Evolutionary conservation across 1,139 yeast species (phyloP), one percentile per base, ranked within the genome.

Genomic region (Hansenula lynferdii): DNA sequence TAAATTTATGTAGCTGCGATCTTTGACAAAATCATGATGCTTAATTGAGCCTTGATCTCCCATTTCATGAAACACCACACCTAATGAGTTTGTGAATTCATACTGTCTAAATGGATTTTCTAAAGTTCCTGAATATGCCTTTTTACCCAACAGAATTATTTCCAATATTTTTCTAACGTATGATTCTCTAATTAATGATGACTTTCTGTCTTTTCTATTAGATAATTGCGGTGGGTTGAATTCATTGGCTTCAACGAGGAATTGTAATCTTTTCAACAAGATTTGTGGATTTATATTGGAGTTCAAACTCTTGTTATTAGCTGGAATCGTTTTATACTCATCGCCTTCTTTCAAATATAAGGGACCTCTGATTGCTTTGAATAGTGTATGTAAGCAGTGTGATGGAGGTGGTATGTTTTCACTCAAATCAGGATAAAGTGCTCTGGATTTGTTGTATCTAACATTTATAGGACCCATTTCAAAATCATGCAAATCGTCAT

Each of bases 301-400:
- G 41, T 72, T 75, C 44, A 82, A 59, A 2, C 69, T 64, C 2
- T 75, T 67, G 32, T 69, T 68, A n/a, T 61, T 56, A 6, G 76
- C 58, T 44, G 72, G 67, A 15, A 83, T 77, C 0, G 82, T 72
- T 48, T 72, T 77, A 4, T 65, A 59, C 14, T 70, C 70, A n/a
- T 69, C 72, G 5, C 53, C 58, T 1, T 71, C 62, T 4, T 57
- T 59, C 26, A 70, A 58, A 12, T 64, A 56, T 6, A 83, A 54
- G 0, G 90, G 89, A 0, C 85, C 87, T 46, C 68, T 75, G 36
- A 83, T 61, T 3, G 80, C 80, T 46, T 76, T 77, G 41, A 74
- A 67, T 19, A 82, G 53, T 18, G 83, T 79, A 36, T 65, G 67
- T 26, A 81, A 59, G 50, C 87, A 79, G 37, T 74, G 75, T 1